Conservation (phyloP, 1,139 yeast species). For the Taphrina communis region DNA sequence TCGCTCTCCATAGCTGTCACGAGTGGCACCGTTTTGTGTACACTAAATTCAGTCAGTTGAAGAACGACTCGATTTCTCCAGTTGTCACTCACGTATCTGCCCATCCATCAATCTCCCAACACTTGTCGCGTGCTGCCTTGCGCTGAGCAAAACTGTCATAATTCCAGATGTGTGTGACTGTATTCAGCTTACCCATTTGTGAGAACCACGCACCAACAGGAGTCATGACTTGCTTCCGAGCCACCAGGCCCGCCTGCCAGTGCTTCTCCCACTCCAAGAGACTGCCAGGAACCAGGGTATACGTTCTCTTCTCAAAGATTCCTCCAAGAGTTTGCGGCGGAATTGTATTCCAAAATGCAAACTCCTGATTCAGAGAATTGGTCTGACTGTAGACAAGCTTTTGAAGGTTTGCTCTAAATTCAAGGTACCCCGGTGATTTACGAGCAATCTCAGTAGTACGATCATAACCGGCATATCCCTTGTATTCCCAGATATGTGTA, state of each 20-base stretch:
- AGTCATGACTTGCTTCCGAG: slow-evolving; percentile 57
- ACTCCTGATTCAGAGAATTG: slow-evolving; percentile 54
- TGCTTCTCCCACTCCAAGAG: slow-evolving; percentile 56
- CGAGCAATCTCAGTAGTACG: slow-evolving; percentile 53
- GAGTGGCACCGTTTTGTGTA: slow-evolving; percentile 56
- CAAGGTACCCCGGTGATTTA: slow-evolving; percentile 49
- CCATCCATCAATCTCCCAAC: slow-evolving; percentile 58
- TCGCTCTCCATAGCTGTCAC: slow-evolving; percentile 54
- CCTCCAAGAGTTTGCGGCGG: slow-evolving; percentile 56
- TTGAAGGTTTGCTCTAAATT: slow-evolving; percentile 51
- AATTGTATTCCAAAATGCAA: slow-evolving; percentile 57
- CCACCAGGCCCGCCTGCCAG: slow-evolving; percentile 55
- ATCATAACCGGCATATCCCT: slow-evolving; percentile 56
- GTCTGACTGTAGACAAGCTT: slow-evolving; percentile 52
- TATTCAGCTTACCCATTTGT: slow-evolving; percentile 54
- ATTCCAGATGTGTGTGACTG: slow-evolving; percentile 57
- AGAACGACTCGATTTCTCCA: slow-evolving; percentile 21
- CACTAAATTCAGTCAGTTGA: slow-evolving; percentile 41
- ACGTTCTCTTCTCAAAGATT: slow-evolving; percentile 55
- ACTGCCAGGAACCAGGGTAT: slow-evolving; percentile 54
- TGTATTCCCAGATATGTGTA: slow-evolving; percentile 56
- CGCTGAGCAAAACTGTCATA: slow-evolving; percentile 57
- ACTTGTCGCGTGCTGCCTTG: slow-evolving; percentile 53
- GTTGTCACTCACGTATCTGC: slow-evolving; percentile 51
- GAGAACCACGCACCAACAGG: slow-evolving; percentile 59